Evolutionary conservation across 345 rosid genomes (phyloP), one percentile per base, ranked within the genome.

Genomic region (Nasturtium officinale): DNA sequence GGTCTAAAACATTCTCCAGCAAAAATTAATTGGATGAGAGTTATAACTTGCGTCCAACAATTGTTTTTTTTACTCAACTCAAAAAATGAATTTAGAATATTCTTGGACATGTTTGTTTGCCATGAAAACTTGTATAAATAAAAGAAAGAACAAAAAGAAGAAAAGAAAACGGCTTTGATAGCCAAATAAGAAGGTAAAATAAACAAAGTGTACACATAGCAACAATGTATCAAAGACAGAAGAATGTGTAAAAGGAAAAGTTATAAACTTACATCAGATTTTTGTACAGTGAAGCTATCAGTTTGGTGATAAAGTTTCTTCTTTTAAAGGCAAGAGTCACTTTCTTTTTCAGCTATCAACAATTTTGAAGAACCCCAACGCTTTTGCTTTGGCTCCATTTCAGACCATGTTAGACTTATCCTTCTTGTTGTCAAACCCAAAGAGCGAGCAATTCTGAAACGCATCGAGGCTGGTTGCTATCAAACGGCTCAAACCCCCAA

Each of bases 381-480:
- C 75, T 68, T 82, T 58, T 58, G 47, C 69, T 59, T 23, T 75
- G 55, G 54, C 42, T 86, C 81, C 82, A 81, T 58, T 82, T 83
- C 84, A 96, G 13, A 84, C 80, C 46, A 78, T 77, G 42, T 96
- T 76, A 51, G 82, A 82, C 9, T 83, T 66, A 38, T 95, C 96
- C 80, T 91, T 88, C 85, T 85, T 89, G 71, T 82, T 89, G 74
- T 87, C 91, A 11, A 67, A 74, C 65, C 87, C 83, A 29, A 89
- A 89, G 43, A 85, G 83, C 10, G 85, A 87, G 82, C 88, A 87
- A 78, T 82, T 95, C 71, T 89, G 99, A 71, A 95, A 95, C 50
- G 98, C 91, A 77, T 92, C 99, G 61, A 90, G 87, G 72, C 98
- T 95, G 78, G 88, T 95, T 23, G 98, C 98, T 76, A 92, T 87